Evolutionary conservation across 768 basidiomycete species (phyloP), one percentile per base, ranked within the genome.

Genomic region (Macrolepiota albuminosa): DNA sequence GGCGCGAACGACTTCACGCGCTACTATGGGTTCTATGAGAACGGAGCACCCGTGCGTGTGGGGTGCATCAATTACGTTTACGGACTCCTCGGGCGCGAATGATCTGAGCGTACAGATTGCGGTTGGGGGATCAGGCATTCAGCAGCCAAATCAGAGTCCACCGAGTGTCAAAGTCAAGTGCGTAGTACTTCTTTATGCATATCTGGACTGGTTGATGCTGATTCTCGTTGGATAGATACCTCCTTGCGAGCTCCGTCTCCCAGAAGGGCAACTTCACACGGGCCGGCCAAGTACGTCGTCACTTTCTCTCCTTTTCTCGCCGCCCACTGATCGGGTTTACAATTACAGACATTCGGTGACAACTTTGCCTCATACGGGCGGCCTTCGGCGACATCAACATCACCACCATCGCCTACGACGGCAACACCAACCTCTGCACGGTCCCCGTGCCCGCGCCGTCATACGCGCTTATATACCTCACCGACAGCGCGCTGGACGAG

Each of bases 391-490:
- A 69, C 0, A 74, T 84, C 50, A 68, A 79, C 56, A 78, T 92
- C 10, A 74, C 81, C 59, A 86, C 82, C 0, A 78, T 93, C 45
- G 64, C 71, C n/a, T 95, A 91, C 65, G 78, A 88, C 67, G 71
- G 74, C 31, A 68, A 70, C 3, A 73, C 73, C 54, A 81, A 82
- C 65, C 73, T 76, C 0, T 93, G 91, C 71, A 65, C 72, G 24
- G 76, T 93, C 54, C 76, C 75, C 7, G 84, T 93, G 43, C 80
- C 82, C 31, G 87, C 89, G 0, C 91, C 92, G 0, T 82, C 83
- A 50, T 85, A 87, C 61, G 89, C 89, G 2, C 76, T 93, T 46
- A 86, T 93, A 59, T 91, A 89, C 77, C 75, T 93, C 43, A 80
- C 77, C 1, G 71, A 76, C 55, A 60, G 69, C 31, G 77, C 54